Evolutionary conservation across 192 early-diverging fungal genomes (phyloP).

Genomic region (Helicostylum pulchrum): DNA sequence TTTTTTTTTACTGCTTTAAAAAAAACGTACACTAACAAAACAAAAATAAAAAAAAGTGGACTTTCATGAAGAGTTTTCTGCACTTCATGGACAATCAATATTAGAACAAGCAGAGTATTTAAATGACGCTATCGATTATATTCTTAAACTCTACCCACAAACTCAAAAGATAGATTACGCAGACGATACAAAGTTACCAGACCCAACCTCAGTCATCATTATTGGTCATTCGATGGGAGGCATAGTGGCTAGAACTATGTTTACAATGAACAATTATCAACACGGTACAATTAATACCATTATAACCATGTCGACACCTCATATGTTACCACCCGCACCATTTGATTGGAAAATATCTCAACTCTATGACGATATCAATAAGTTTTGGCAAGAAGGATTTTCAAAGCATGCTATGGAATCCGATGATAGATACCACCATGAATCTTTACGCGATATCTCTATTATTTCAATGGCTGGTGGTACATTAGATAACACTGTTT

Average conservation of each 20-base stretch:
- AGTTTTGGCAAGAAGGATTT: constrained; percentile 62
- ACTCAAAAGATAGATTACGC: constrained; percentile 29
- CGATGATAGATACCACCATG: constrained; percentile 5
- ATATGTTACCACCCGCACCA: constrained; percentile 74
- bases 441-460: constrained; percentile 51
- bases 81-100: constrained; percentile 79
- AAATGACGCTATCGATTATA: constrained; percentile 76
- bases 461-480: constrained; percentile 90
- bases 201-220: constrained; percentile 75
- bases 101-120: constrained; percentile 84
- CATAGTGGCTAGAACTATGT: constrained; percentile 78
- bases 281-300: constrained; percentile 76
- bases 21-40: neutral
- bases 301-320: constrained; percentile 87
- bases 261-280: constrained; percentile 66
- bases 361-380: constrained; percentile 68
- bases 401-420: constrained; percentile 8
- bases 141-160: constrained; percentile 65
- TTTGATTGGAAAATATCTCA: constrained; percentile 61
- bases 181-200: constrained; percentile 23
- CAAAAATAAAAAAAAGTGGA: constrained; percentile 42
- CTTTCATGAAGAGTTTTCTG: constrained; percentile 89
- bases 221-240: constrained; percentile 96
- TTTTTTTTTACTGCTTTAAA: neutral
- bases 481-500: constrained; percentile 81